Percentiles rank a stretch among this genome's conserved stretches.
These are phyloP conservation scores for Magnusiomyces magnusii DNA, from an alignment of 1,139 yeast genomes.

Conservation along the genomic window DNA sequence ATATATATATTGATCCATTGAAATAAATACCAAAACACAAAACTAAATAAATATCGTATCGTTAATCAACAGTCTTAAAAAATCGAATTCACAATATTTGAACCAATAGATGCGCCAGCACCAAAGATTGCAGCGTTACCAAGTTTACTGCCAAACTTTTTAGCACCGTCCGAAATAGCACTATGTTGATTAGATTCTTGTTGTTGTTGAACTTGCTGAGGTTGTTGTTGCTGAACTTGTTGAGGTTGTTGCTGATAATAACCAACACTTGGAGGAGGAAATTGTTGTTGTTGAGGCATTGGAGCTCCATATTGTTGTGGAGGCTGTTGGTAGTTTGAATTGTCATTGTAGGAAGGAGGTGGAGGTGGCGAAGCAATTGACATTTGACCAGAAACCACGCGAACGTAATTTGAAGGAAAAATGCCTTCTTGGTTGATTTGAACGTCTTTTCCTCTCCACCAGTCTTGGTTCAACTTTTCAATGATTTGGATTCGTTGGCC, in stretches of 20 bases:
- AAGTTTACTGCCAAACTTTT: slow-evolving; percentile 70
- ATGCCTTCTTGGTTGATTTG: slow-evolving; percentile 58
- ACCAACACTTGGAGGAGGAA: slow-evolving; percentile 17
- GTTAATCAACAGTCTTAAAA: slow-evolving; percentile 38
- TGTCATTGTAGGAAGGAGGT: slow-evolving; percentile 11
- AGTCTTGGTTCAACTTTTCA: slow-evolving; percentile 73
- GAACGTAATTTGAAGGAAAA: slow-evolving; percentile 85
- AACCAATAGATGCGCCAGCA: slow-evolving; percentile 95
- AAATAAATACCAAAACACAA: background rate
- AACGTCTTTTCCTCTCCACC: slow-evolving; percentile 76
- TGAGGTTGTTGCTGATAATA: slow-evolving; percentile 14
- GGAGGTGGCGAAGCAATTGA: slow-evolving; percentile 8
- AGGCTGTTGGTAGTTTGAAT: slow-evolving; percentile 7
- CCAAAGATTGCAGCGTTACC: slow-evolving; percentile 95
- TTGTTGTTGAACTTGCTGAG: slow-evolving; percentile 15
- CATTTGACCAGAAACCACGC: slow-evolving; percentile 15
- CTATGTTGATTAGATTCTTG: slow-evolving; percentile 15
- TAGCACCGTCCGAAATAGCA: slow-evolving; percentile 38
- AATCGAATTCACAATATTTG: slow-evolving; percentile 77
- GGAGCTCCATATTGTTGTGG: slow-evolving; percentile 16
- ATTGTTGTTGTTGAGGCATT: slow-evolving; percentile 16
- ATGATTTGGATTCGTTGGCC: slow-evolving; percentile 65
- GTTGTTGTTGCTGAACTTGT: slow-evolving; percentile 10
- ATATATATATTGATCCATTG: background rate
- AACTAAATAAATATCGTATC: no score